phyloP scores from a whole-genome alignment of 163 green algal genomes.

The Volvox carteri region DNA sequence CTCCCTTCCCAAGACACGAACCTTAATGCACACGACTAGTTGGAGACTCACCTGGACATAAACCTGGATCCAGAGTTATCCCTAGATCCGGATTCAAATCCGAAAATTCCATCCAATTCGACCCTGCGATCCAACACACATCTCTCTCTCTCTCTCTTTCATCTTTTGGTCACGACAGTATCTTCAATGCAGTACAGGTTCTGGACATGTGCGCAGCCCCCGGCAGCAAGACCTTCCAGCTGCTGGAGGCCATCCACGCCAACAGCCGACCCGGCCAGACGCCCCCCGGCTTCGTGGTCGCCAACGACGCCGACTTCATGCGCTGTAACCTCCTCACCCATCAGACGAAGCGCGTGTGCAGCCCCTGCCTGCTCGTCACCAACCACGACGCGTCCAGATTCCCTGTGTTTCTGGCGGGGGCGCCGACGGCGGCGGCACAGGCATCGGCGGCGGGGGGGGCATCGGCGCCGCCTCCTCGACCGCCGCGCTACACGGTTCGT shows the following conservation, averaged over 20 bases:
- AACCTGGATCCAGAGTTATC: too few relatives aligned
- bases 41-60: too few relatives aligned
- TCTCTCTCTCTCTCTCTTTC: too few relatives aligned
- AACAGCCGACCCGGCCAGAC: conserved; percentile 44
- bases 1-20: too few relatives aligned
- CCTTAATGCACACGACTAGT: too few relatives aligned
- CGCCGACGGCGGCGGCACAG: not conserved
- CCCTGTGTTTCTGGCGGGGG: not conserved
- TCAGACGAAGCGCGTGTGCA: conserved; percentile 96
- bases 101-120: too few relatives aligned
- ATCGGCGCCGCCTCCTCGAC: not conserved
- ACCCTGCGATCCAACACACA: too few relatives aligned
- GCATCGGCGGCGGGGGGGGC: not conserved
- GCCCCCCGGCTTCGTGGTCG: conserved; percentile 91
- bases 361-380: conserved; percentile 92
- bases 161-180: too few relatives aligned
- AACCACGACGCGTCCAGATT: conserved; percentile 88
- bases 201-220: conserved; percentile 97
- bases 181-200: too few relatives aligned
- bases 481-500: conserved; percentile 58
- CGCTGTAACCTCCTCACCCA: conserved; percentile 98
- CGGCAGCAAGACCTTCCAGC: conserved; percentile 96
- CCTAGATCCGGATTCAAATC: too few relatives aligned
- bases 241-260: conserved; percentile 96
- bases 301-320: conserved; percentile 96